phyloP scores from a whole-genome alignment of 225 moss, liverwort and hornwort species.

The Pseudisothecium myosuroides region DNA sequence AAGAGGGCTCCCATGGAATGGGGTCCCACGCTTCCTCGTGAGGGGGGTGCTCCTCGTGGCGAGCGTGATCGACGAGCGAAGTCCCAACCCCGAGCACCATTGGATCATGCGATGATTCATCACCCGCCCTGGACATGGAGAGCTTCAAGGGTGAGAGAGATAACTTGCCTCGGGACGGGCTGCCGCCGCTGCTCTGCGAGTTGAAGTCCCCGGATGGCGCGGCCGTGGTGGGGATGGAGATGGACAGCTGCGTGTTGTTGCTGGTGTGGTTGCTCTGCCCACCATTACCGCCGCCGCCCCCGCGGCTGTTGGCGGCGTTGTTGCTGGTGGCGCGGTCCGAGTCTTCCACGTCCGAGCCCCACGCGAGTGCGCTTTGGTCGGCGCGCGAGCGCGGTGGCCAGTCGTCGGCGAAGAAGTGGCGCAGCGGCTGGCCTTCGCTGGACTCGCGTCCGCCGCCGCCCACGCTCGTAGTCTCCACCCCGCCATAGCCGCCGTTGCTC shows the following conservation, averaged over 20 bases:
- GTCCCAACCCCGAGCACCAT: constrained; percentile 52
- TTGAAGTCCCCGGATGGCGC: constrained; percentile 69
- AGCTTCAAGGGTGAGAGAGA: constrained; percentile 99
- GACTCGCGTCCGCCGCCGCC: constrained; percentile 62
- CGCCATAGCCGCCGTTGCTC: constrained; percentile 71
- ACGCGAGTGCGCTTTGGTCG: constrained; percentile 66
- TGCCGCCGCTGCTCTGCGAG: constrained; percentile 73
- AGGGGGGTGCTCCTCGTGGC: constrained; percentile 5
- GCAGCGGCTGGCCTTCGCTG: constrained; percentile 82
- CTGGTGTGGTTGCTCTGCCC: constrained; percentile 62
- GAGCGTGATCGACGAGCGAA: not conserved
- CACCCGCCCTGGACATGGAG: constrained; percentile 83
- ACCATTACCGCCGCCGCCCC: constrained; percentile 14
- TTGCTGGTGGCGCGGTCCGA: constrained; percentile 39
- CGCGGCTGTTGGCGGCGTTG: not conserved
- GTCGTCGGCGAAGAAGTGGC: constrained; percentile 86
- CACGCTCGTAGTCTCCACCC: constrained; percentile 73
- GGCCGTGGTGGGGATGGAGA: constrained; percentile 92
- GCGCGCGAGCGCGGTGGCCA: constrained; percentile 93
- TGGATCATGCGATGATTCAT: constrained; percentile 19
- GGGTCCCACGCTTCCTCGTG: constrained; percentile 52
- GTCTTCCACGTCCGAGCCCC: constrained; percentile 95
- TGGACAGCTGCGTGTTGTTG: constrained; percentile 97
- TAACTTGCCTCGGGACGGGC: constrained; percentile 99
- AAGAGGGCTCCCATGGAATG: constrained; percentile 61